Percentiles rank a stretch among this genome's conserved stretches.
phyloP scores from a whole-genome alignment of 345 rosid genomes.

The Viola odorata region DNA sequence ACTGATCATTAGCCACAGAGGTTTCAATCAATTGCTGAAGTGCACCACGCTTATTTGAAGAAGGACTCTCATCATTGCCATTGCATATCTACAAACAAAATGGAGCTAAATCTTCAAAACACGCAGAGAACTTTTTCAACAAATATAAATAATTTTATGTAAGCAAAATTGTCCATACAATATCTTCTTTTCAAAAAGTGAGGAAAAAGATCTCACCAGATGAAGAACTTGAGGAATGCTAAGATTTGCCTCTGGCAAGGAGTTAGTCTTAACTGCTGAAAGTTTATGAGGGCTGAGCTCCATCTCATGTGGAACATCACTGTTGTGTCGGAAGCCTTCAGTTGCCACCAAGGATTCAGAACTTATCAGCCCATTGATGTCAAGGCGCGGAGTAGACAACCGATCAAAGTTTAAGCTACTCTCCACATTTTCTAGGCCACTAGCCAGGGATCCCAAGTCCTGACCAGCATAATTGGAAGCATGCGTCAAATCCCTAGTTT shows the following conservation, averaged over 20 bases:
- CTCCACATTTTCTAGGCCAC: constrained; percentile 44
- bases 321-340: constrained; percentile 34
- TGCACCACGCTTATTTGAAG: constrained; percentile 58
- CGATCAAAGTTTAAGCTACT: constrained; percentile 42
- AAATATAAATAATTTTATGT: background rate
- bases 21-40: constrained; percentile 76
- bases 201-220: constrained; percentile 48
- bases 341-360: constrained; percentile 34
- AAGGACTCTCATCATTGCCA: constrained; percentile 55
- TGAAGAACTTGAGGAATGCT: constrained; percentile 98
- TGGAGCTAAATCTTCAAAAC: constrained; percentile 2
- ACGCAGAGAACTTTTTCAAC: background rate
- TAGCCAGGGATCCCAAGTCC: constrained; percentile 30
- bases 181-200: too few relatives aligned
- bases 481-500: constrained; percentile 45
- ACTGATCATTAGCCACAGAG: constrained; percentile 65
- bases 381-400: constrained; percentile 42
- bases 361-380: constrained; percentile 44
- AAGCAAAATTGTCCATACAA: background rate
- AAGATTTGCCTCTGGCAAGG: constrained; percentile 58
- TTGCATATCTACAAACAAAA: constrained; percentile 58
- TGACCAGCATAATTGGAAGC: constrained; percentile 39
- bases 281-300: constrained; percentile 45
- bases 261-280: constrained; percentile 46
- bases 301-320: constrained; percentile 37